Conservation (phyloP, 495 filamentous ascomycete species). For the Parachaetomium inaequale region DNA sequence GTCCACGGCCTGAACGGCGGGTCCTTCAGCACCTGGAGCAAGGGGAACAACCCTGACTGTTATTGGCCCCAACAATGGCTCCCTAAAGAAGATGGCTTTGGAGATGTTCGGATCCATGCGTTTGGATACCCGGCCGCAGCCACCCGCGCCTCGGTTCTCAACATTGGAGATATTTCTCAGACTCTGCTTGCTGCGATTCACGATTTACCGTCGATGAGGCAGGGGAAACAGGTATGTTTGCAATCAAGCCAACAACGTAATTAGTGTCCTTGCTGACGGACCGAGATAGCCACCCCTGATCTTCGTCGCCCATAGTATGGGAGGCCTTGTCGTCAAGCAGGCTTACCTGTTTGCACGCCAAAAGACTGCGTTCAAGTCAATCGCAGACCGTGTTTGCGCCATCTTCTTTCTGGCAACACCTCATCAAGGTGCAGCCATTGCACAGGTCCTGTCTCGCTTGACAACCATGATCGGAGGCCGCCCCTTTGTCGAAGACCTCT, state of each 20-base stretch:
- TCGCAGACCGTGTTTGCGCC: conserved; percentile 33
- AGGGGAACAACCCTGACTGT: conserved; percentile 9
- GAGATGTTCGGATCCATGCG: conserved; percentile 25
- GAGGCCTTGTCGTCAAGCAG: conserved; percentile 49
- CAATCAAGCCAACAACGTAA: neutral
- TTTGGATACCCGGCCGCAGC: conserved; percentile 23
- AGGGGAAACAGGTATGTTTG: neutral
- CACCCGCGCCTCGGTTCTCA: conserved; percentile 25
- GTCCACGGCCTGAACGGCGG: conserved; percentile 32
- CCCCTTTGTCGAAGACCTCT: conserved; percentile 23
- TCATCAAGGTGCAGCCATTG: conserved; percentile 45
- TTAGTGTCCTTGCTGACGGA: neutral
- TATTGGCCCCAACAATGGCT: conserved; percentile 33
- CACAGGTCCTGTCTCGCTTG: conserved; percentile 31
- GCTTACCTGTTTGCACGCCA: conserved; percentile 23
- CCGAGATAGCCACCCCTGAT: conserved; percentile 36
- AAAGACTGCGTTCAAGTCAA: conserved; percentile 21
- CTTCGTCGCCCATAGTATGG: conserved; percentile 50
- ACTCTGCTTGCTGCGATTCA: conserved; percentile 38
- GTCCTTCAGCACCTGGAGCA: conserved; percentile 26
- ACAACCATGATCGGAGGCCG: neutral
- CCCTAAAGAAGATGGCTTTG: conserved; percentile 25
- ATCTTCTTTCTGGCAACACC: conserved; percentile 51
- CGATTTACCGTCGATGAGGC: conserved; percentile 26
- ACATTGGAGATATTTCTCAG: conserved; percentile 42